Evolutionary conservation across 23 red algal genomes (phyloP).

Genomic region (Gracilaria vermiculophylla): DNA sequence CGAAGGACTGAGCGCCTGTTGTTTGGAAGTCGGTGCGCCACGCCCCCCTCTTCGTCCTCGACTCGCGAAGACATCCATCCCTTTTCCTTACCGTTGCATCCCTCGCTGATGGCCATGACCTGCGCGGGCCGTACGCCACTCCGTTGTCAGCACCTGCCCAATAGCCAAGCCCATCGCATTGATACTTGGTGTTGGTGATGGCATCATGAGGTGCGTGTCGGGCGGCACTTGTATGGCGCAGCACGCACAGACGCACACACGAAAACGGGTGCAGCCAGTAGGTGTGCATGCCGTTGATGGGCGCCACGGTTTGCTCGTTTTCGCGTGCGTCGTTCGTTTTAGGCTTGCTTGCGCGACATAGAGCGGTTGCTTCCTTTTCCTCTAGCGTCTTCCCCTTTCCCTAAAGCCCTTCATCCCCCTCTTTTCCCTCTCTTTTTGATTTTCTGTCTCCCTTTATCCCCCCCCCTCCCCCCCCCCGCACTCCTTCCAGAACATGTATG

Average conservation of each 20-base stretch:
- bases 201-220: too few relatives aligned
- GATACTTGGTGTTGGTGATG: too few relatives aligned
- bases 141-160: background rate
- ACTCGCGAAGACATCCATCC: too few relatives aligned
- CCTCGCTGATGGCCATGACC: background rate
- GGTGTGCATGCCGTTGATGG: background rate
- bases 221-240: too few relatives aligned
- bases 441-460: background rate
- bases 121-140: background rate
- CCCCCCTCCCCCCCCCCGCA: background rate
- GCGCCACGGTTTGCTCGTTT: background rate
- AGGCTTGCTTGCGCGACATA: slow-evolving; percentile 45
- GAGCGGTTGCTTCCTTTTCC: slow-evolving; percentile 12
- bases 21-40: too few relatives aligned
- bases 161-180: too few relatives aligned
- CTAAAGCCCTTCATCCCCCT: slow-evolving; percentile 48
- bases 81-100: background rate
- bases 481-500: background rate
- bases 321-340: background rate
- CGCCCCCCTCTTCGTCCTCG: too few relatives aligned
- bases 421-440: background rate
- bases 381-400: slow-evolving; percentile 51
- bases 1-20: too few relatives aligned
- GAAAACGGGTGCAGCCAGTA: too few relatives aligned
- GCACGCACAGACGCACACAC: too few relatives aligned